A percentile compares a stretch with the other conserved stretches of the same genome.
phyloP scores from a whole-genome alignment of 1,284 basidiomycete genomes.

The Heterobasidion annosum region DNA sequence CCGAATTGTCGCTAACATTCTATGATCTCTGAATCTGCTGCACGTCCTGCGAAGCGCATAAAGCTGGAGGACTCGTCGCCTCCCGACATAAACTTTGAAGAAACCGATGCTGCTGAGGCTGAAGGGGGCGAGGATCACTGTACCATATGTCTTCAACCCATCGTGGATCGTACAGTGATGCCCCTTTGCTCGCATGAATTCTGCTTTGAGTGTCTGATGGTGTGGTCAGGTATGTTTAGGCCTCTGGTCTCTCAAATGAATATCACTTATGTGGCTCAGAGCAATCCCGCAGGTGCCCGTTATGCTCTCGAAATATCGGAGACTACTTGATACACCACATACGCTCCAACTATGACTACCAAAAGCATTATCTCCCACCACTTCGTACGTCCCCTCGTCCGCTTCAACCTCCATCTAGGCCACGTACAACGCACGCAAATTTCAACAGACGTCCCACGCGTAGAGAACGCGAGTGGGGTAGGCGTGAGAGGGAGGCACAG shows the following conservation, averaged over 20 bases:
- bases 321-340: constrained; percentile 76
- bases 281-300: constrained; percentile 71
- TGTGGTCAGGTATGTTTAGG: constrained; percentile 65
- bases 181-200: constrained; percentile 82
- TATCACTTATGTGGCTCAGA: constrained; percentile 26
- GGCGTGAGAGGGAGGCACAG: constrained; percentile 23
- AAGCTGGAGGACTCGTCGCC: constrained; percentile 2
- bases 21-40: neutral
- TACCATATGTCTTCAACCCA: constrained; percentile 69
- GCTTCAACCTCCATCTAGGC: constrained; percentile 16
- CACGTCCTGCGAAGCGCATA: constrained; percentile 2
- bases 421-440: constrained; percentile 17
- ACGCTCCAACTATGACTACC: constrained; percentile 68
- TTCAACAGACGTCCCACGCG: constrained; percentile 21
- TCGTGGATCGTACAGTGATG: constrained; percentile 72
- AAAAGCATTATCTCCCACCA: constrained; percentile 73
- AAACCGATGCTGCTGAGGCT: constrained; percentile 1
- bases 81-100: neutral
- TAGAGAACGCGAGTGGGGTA: constrained; percentile 48
- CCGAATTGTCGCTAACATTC: neutral
- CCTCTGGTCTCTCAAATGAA: neutral
- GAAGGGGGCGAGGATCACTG: constrained; percentile 34
- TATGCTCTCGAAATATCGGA: constrained; percentile 71
- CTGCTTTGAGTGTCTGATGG: constrained; percentile 79
- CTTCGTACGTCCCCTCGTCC: constrained; percentile 42